Conservation (phyloP, 164 flowering plant genomes). For the Annona cherimola region DNA sequence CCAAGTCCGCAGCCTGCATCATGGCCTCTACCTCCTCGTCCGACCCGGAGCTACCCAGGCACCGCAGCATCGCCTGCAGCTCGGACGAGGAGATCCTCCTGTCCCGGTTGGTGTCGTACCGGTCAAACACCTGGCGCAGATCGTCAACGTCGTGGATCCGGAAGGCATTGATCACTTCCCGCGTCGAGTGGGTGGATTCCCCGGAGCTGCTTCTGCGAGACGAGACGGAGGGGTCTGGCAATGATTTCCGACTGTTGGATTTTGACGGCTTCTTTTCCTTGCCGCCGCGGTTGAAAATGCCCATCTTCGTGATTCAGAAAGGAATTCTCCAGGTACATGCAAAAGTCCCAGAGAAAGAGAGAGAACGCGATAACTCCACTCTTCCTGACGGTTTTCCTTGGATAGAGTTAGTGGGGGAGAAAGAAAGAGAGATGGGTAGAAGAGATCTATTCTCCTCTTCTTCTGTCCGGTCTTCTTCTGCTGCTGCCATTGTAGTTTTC, state of each 20-base stretch:
- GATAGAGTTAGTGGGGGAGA: too few species aligned
- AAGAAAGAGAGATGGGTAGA: background rate
- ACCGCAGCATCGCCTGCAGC: conserved; percentile 13
- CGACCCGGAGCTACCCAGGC: conserved; percentile 6
- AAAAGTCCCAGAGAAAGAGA: conserved; percentile 3
- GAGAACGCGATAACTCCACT: background rate
- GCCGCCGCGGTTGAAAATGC: background rate
- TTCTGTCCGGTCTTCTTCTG: conserved; percentile 11
- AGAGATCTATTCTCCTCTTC: background rate
- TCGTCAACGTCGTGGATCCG: conserved; percentile 8
- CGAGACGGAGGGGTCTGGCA: background rate
- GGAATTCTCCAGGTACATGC: background rate
- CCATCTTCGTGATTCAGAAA: background rate
- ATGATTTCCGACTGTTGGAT: background rate
- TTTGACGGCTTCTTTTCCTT: background rate
- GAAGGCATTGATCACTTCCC: background rate
- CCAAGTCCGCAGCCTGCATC: conserved; percentile 19
- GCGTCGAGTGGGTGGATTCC: background rate
- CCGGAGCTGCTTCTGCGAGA: background rate
- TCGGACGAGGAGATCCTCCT: conserved; percentile 14
- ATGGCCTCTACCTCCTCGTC: conserved; percentile 11
- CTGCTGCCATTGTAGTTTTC: too few species aligned
- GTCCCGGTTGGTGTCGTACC: conserved; percentile 15
- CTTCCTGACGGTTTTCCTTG: background rate
- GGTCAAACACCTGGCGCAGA: conserved; percentile 14